phyloP scores from a whole-genome alignment of 768 basidiomycete genomes.

The Podaxis sp. region DNA sequence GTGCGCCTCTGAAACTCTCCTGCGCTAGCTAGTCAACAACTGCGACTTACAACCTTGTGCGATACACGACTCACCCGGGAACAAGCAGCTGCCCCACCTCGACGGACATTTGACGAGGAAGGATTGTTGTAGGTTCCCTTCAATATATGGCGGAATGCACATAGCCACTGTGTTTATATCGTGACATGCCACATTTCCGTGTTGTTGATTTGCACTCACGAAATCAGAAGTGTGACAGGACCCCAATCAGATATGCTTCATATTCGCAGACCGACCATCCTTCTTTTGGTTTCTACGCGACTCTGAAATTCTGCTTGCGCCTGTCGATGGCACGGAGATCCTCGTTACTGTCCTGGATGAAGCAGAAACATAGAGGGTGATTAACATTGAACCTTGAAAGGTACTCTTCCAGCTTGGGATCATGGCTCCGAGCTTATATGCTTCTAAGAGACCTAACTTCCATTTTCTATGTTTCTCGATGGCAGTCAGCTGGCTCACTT shows the following conservation, averaged over 20 bases:
- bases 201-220: background rate
- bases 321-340: background rate
- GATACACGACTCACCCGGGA: too few species aligned
- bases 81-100: background rate
- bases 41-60: too few species aligned
- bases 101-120: background rate
- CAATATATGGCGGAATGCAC: background rate
- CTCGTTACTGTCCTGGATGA: background rate
- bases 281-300: conserved; percentile 2
- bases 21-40: background rate
- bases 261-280: background rate
- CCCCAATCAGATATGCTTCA: conserved; percentile 3
- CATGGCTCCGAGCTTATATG: background rate
- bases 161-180: background rate
- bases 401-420: background rate
- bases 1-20: background rate
- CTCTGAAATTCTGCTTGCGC: background rate
- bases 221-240: background rate
- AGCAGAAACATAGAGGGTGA: background rate
- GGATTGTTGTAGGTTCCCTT: background rate
- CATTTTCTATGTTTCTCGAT: background rate
- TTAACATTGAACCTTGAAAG: conserved; percentile 1
- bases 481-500: background rate
- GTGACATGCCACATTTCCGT: background rate
- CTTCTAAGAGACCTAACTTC: conserved; percentile 2